Evolutionary conservation across 192 early-diverging fungal species (phyloP), one percentile per base, ranked within the genome.

Genomic region (Ambispora gerdemannii): DNA sequence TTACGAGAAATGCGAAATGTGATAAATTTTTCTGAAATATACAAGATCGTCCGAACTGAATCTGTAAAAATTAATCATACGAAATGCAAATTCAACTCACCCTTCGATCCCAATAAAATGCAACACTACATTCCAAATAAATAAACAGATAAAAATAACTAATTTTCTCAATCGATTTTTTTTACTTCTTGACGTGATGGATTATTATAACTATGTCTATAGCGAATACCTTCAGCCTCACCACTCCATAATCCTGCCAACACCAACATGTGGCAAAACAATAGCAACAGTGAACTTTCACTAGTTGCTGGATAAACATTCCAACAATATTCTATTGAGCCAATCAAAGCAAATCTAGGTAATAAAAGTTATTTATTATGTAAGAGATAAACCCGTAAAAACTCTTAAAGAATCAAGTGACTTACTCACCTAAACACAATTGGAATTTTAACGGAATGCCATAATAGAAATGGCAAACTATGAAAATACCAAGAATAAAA

Each of bases 401-500:
- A 66, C 3, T 3, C 66, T 58, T 36, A 77, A 52, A 17, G 32
- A 8, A 65, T 19, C 19, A 50, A 25, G 28, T 27, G 11, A 58
- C 27, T 8, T 24, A n/a, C 17, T 28, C 32, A 43, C 20, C 75
- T 64, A 8, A 73, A 47, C 22, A 75, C 3, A 1, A 77, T 51
- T 1, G 78, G 78, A 10, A 80, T n/a, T 27, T 72, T 61, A 1
- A 73, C 75, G 61, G 77, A 77, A 53, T 86, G 78, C 80, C 87
- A 90, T 15, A 94, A 71, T 8, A 98, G 72, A 59, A 90, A 92
- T 13, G 96, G 96, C 33, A 97, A 47, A 34, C 87, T 83, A 76
- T 92, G 89, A 36, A 79, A 91, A 76, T 97, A 98, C 96, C 96
- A 98, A 0, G 92, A 81, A 72, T 93, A 98, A 74, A 98, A 98